Evolutionary conservation across 352 stramenopile genomes (phyloP).

Genomic region (Aphanomyces cochlioides): DNA sequence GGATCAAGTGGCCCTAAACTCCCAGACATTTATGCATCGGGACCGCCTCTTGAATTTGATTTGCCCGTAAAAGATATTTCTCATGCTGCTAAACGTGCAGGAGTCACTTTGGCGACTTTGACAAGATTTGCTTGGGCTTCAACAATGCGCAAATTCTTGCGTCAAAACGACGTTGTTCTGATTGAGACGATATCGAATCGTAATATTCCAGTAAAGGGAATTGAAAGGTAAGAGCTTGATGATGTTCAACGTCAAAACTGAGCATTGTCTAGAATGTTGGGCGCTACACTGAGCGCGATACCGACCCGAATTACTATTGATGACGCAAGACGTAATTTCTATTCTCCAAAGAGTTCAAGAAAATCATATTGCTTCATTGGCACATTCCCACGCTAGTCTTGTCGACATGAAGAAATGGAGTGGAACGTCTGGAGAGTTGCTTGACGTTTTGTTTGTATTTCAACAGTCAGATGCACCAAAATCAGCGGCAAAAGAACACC

Average conservation of each 20-base stretch:
- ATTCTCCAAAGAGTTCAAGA: neutral
- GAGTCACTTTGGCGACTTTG: neutral
- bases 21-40: neutral
- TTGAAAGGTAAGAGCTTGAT: neutral
- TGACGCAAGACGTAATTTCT: neutral
- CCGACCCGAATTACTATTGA: neutral
- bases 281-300: neutral
- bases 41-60: neutral
- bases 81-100: neutral
- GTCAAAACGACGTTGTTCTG: neutral
- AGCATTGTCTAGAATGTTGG: neutral
- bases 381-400: neutral
- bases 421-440: neutral
- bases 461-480: neutral
- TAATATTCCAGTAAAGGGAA: neutral
- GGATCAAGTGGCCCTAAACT: neutral
- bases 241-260: neutral
- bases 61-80: neutral
- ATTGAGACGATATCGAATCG: neutral
- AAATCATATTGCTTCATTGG: neutral
- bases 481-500: too few species aligned
- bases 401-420: neutral
- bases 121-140: neutral
- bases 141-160: neutral
- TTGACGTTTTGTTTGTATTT: constrained; percentile 6